Percentiles rank a stretch among this genome's conserved stretches.
Conservation (phyloP, 805 yeast species). For the Groenewaldozyma tartarivorans region DNA sequence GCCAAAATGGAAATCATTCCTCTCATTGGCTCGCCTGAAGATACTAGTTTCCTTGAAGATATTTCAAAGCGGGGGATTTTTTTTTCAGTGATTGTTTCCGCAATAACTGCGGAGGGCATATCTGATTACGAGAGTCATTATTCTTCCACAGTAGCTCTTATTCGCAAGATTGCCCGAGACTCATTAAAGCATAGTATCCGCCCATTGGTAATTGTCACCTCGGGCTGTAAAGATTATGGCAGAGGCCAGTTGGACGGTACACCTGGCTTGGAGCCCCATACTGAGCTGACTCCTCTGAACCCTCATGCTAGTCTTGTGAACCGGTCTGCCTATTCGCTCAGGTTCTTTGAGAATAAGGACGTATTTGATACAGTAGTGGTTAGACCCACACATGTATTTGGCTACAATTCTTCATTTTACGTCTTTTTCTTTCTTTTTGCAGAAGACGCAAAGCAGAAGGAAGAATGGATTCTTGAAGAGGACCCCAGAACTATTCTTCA, state of each 20-base stretch:
- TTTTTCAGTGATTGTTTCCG: background rate
- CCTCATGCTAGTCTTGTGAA: background rate
- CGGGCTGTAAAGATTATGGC: background rate
- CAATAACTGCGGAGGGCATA: background rate
- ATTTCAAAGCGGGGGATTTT: background rate
- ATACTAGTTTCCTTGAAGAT: background rate
- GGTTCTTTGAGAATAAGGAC: slow-evolving; percentile 1
- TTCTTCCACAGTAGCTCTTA: background rate
- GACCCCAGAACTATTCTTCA: slow-evolving; percentile 1
- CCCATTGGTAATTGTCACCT: background rate
- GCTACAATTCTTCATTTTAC: slow-evolving; percentile 1
- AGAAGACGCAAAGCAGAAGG: slow-evolving; percentile 3
- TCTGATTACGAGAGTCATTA: background rate
- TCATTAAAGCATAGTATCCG: background rate
- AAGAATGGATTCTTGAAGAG: slow-evolving; percentile 3
- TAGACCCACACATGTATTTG: slow-evolving; percentile 4
- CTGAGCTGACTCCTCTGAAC: background rate
- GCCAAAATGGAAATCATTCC: background rate
- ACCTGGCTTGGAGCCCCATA: background rate
- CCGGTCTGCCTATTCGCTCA: slow-evolving; percentile 1
- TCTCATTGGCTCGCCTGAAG: background rate
- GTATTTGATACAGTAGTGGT: slow-evolving; percentile 3
- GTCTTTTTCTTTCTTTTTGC: slow-evolving; percentile 2
- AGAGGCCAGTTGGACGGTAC: background rate
- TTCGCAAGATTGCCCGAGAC: background rate